Evolutionary conservation across 2,329 filamentous ascomycete species (phyloP), one percentile per base, ranked within the genome.

Genomic region (Phialemoniopsis sp.): DNA sequence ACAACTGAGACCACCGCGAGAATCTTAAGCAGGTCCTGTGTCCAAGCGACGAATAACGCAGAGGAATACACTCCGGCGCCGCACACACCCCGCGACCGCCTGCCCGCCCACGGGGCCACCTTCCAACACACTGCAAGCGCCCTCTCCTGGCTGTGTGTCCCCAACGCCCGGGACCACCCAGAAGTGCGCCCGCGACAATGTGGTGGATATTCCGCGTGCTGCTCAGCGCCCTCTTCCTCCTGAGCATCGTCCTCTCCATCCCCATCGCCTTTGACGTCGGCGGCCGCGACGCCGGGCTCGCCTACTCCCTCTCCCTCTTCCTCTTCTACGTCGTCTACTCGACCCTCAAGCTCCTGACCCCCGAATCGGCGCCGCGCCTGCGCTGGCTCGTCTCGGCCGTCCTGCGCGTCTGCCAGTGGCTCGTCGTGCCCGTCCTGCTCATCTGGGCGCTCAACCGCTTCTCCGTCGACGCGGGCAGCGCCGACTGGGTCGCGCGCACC

Each of bases 231-330:
- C 67, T 88, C 66, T 97, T 96, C 68, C 82, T 97, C 54, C 77
- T 90, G 66, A 87, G 87, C 67, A 89, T 96, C 63, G 82, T 97
- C 58, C 86, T 97, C 59, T 95, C 89, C 46, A 93, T 98, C 60
- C 93, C 93, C 46, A 83, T 98, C 59, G 88, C 91, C 56, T 97
- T 97, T 70, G 93, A 98, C 78, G 91, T 97, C 56, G 93, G 93
- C 60, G 93, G 93, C 46, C 84, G 89, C 56, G 90, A 93, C 54
- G 95, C 89, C 58, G 93, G 93, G 43, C 76, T 98, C 57, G 91
- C 89, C 46, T 97, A 94, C 70, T 96, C 89, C 58, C 78, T 97
- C 39, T 81, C 87, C 35, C 79, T 97, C 39, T 90, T 91, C 52
- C 73, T 78, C 54, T 97, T 94, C 73, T 97, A 97, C 70, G 85